Evolutionary conservation across 805 yeast genomes (phyloP), one percentile per base, ranked within the genome.

Genomic region (Lachancea thermotolerans): DNA sequence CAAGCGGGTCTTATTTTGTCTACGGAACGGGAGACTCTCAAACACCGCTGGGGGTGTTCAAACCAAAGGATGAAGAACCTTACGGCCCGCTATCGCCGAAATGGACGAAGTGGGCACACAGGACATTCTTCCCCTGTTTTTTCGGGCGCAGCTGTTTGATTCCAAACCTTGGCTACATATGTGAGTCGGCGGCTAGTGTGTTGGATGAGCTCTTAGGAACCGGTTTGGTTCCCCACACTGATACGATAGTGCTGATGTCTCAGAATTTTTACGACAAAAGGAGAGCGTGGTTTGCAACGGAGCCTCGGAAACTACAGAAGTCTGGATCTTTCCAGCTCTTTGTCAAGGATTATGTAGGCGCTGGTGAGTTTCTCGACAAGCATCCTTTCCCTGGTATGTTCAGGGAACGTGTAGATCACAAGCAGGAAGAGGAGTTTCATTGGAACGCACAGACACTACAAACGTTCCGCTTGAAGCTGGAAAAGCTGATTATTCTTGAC

Each of bases 41-140:
- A 14, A 34, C 27, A 7, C 71, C 70, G 10, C 72, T 72, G 12
- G 89, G 82, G 0, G 79, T 83, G 2, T 83, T 83, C 68, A 83
- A 83, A 58, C 90, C 90, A 4, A 82, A 81, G 56, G 88, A 82
- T 60, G 90, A 83, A 59, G 89, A 83, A 53, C 90, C 89, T 0
- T 83, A 83, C 56, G 90, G 89, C 0, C 86, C 88, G 1, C 56
- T 83, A 42, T 78, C 85, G 3, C 89, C 90, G 1, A 83, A 83
- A 58, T 81, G 89, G 88, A 76, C 85, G 1, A 83, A 83, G 62
- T 83, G 90, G 89, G 58, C 81, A 3, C 89, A 83, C 57, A 60
- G 89, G 52, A 83, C 82, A 25, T 71, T 83, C 49, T 83, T 83
- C 46, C 90, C 90, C 2, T 83, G 88, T 53, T 82, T 81, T 57